Base-by-base conservation (phyloP, 805 yeast species). In the Yamadazyma philogaea region DNA sequence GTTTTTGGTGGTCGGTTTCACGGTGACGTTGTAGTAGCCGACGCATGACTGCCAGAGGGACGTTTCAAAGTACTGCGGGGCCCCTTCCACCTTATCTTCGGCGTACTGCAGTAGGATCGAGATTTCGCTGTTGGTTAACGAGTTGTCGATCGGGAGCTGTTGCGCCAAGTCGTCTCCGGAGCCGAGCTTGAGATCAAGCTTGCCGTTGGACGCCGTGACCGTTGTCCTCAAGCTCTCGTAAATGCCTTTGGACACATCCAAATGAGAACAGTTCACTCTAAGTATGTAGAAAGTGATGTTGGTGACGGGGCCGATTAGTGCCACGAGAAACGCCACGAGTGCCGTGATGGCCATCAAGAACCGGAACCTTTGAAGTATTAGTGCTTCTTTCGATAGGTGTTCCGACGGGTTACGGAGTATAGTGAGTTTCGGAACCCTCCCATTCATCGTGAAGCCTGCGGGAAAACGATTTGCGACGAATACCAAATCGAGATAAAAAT, bases 231-330 rank as follows among this genome's bases (percentile, higher is more conserved):
- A 56, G 4, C 74, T 63, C 18, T 67, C 56, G 50, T 77, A 79
- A 7, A 81, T 56, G 1, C 85, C 86, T 15, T 60, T 51, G 1
- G 81, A 72, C 15, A 81, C 75, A 45, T 77, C 79, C 6, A 71
- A 57, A 49, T 75, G 81, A 3, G 75, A 67, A 44, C 80, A 77
- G 50, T 74, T 72, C 30, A 81, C 60, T 30, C 69, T 52, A 6
- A 68, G 63, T 7, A 72, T 53, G 47, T 58, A 61, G 17, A 54
- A 48, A 2, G 41, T 33, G 7, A 39, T 40, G 17, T 55, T 41
- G 10, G 51, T 21, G 3, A 54, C 34, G 3, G 72, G 71, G 3
- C 64, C 59, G 10, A 62, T 45, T 33, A 64, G 45, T 6, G 58
- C 40, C 7, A 51, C 46, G 6, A 66, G 39, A 3, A 59, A 44